Evolutionary conservation across 371 early-diverging fungal species (phyloP).

Genomic region (Zychaea mexicana): DNA sequence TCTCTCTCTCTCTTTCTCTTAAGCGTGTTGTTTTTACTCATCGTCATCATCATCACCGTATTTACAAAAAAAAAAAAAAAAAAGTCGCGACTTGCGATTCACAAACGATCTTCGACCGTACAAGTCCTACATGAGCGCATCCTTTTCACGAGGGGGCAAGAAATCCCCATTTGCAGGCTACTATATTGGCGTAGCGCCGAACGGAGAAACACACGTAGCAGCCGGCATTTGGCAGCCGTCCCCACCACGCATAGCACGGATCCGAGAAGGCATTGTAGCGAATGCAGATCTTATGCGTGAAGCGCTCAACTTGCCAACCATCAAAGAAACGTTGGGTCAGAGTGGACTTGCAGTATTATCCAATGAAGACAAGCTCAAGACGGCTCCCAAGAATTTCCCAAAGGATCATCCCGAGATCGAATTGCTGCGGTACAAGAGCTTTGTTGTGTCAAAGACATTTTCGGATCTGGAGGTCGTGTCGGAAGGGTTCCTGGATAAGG

Average conservation of each 20-base stretch:
- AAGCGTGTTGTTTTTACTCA: too few species aligned
- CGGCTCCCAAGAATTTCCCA: constrained; percentile 44
- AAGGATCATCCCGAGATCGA: constrained; percentile 58
- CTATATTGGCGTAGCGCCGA: constrained; percentile 43
- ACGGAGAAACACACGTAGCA: constrained; percentile 37
- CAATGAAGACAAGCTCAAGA: constrained; percentile 36
- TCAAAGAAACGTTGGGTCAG: constrained; percentile 47
- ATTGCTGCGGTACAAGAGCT: constrained; percentile 45
- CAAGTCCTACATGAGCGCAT: constrained; percentile 47
- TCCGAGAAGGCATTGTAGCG: constrained; percentile 46
- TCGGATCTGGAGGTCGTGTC: constrained; percentile 47
- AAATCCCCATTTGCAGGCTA: constrained; percentile 55
- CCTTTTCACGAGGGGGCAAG: constrained; percentile 54
- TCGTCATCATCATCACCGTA: too few species aligned
- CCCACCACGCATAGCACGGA: constrained; percentile 25
- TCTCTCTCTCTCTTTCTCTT: too few species aligned
- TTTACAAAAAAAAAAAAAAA: neutral
- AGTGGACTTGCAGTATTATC: constrained; percentile 40
- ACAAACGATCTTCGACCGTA: constrained; percentile 61
- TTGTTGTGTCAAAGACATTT: constrained; percentile 46
- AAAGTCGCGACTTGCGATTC: constrained; percentile 63
- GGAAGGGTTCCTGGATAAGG: constrained; percentile 46
- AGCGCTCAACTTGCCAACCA: constrained; percentile 42
- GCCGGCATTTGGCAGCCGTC: constrained; percentile 55
- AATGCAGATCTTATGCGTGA: constrained; percentile 44